phyloP scores from a whole-genome alignment of 148 eudicot genomes.

The Rhododendron vialii region DNA sequence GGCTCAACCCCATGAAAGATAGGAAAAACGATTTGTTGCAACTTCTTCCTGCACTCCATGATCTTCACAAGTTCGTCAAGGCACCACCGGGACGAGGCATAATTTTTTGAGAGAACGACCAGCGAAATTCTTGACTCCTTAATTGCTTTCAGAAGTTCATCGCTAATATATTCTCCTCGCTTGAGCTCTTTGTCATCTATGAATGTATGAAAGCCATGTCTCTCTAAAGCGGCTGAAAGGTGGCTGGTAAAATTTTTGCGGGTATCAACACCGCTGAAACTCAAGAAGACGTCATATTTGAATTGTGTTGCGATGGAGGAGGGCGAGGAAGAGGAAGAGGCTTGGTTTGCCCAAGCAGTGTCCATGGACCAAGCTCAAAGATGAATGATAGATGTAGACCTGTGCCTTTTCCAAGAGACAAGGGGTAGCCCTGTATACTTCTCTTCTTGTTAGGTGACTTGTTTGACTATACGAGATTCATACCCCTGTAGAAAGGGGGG shows the following conservation, averaged over 20 bases:
- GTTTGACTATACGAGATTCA: too few species aligned
- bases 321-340: background rate
- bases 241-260: background rate
- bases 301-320: background rate
- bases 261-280: background rate
- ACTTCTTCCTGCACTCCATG: background rate
- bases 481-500: too few species aligned
- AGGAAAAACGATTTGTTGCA: background rate
- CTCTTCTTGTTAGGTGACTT: background rate
- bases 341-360: background rate
- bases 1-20: background rate
- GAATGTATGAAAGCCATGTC: background rate
- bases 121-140: background rate
- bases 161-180: background rate
- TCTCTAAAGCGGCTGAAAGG: background rate
- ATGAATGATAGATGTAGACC: background rate
- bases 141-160: background rate
- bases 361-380: background rate
- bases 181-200: background rate
- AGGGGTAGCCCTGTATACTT: background rate
- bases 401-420: background rate
- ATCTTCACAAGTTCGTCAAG: slow-evolving; percentile 1
- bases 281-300: background rate
- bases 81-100: background rate
- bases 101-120: background rate